Evolutionary conservation across 257 asterid species (phyloP).

Genomic region (Paraleonurus japonicus): DNA sequence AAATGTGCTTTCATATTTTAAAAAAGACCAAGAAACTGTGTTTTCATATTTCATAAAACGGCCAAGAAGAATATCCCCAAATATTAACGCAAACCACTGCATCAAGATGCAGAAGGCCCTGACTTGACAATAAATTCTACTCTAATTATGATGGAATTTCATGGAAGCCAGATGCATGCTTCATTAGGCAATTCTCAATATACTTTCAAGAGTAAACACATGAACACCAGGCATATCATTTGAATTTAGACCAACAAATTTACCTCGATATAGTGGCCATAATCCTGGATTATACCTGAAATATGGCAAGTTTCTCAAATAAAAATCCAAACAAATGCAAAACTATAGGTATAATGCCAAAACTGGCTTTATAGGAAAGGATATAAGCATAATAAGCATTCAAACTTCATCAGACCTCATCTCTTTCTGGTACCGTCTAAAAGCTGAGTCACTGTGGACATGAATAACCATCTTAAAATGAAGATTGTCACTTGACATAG

Average conservation of each 20-base stretch:
- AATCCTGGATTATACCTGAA: slow-evolving; percentile 77
- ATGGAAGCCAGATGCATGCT: slow-evolving; percentile 1
- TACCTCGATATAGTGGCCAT: slow-evolving; percentile 99
- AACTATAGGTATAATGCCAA: slow-evolving; percentile 1
- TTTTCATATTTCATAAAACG: neutral
- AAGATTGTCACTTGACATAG: slow-evolving; percentile 64
- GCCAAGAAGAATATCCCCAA: neutral
- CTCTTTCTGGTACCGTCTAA: slow-evolving; percentile 91
- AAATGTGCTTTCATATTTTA: neutral
- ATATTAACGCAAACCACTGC: neutral
- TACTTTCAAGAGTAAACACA: slow-evolving; percentile 17
- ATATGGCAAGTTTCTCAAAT: slow-evolving; percentile 24
- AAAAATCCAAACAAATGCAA: slow-evolving; percentile 11
- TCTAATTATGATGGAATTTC: neutral
- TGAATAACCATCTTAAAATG: slow-evolving; percentile 94
- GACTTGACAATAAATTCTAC: neutral
- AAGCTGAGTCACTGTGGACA: slow-evolving; percentile 86
- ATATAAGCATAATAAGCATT: neutral
- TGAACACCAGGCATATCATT: slow-evolving; percentile 9
- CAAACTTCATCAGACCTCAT: slow-evolving; percentile 60
- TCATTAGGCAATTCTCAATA: slow-evolving; percentile 3
- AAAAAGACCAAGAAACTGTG: neutral
- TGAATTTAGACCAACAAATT: neutral
- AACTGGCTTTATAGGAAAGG: slow-evolving; percentile 12
- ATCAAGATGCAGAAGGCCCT: slow-evolving; percentile 20